These are phyloP conservation scores for Aspergillus taichungensis DNA, from an alignment of 495 filamentous ascomycete species.

Conservation along the genomic window DNA sequence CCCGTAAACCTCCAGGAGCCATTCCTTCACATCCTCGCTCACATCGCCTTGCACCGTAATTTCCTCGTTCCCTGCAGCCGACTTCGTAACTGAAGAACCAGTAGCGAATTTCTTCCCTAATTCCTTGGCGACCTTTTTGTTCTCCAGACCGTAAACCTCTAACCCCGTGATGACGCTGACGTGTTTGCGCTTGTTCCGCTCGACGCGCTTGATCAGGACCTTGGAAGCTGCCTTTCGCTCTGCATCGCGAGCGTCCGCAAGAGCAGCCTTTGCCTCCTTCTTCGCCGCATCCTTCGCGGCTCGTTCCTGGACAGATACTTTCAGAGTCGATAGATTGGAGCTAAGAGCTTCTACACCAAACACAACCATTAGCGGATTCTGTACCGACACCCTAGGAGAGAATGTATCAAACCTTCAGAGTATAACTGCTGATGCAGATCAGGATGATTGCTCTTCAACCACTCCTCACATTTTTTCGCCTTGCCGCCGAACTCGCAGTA, in stretches of 20 bases:
- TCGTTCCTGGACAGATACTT: conserved; percentile 79
- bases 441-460: conserved; percentile 70
- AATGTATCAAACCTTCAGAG: conserved; percentile 54
- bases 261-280: conserved; percentile 85
- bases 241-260: conserved; percentile 68
- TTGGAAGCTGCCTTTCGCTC: conserved; percentile 70
- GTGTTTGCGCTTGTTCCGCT: conserved; percentile 94
- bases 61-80: conserved; percentile 78
- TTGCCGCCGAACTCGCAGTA: conserved; percentile 98
- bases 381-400: too few relatives aligned
- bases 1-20: conserved; percentile 74
- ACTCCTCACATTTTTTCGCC: conserved; percentile 96
- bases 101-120: conserved; percentile 63
- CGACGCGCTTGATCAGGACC: conserved; percentile 88
- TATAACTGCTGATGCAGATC: conserved; percentile 70
- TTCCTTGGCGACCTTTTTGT: conserved; percentile 70
- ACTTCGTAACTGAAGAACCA: conserved; percentile 84
- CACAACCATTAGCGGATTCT: not conserved
- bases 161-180: conserved; percentile 85
- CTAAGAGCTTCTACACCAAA: conserved; percentile 60
- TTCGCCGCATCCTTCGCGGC: conserved; percentile 91
- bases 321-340: conserved; percentile 74
- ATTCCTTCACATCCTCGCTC: conserved; percentile 89
- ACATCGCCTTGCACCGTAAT: conserved; percentile 98
- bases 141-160: conserved; percentile 80